Evolutionary conservation across 371 early-diverging fungal species (phyloP), one percentile per base, ranked within the genome.

Genomic region (Batrachochytrium dendrobatidis): DNA sequence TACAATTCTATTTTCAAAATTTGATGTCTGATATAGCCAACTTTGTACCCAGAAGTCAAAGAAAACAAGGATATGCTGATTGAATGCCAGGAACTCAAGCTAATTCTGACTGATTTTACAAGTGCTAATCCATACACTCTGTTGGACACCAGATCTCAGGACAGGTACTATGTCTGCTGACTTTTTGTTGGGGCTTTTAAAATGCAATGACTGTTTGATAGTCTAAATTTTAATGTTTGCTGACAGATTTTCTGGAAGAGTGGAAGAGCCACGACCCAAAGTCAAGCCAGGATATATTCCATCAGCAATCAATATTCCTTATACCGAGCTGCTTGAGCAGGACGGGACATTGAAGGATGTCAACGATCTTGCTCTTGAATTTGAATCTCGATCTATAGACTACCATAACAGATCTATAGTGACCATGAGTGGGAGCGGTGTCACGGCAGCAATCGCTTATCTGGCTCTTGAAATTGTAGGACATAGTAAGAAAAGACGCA

Each of bases 241-340:
- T 12, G 8, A 60, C 55, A 73, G 87, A n/a, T 90, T 94, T 63
- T 77, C 80, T 4, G 92, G 92, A 4, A 73, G 68, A 48, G 85
- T 77, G 17, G 86, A 89, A 2, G 93, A 95, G 65, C 90, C 91
- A 18, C 83, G 95, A 0, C 80, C 81, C 8, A 89, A 88, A 0
- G 66, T 95, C 15, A 78, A 86, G 5, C 83, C 86, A 0, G 96
- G 96, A n/a, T 90, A 91, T 61, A 92, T 95, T 84, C 91, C 92
- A 10, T 64, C 79, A 10, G 82, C 92, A 12, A 76, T 86, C 63
- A 87, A 79, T 67, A 76, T 90, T 26, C 84, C 89, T 1, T 87
- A 83, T 48, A 58, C 77, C 30, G 72, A 80, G 30, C 71, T 92
- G 0, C 71, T 85, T 1, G 62, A 66, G 17, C 60, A 58, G 1